phyloP scores from a whole-genome alignment of 495 filamentous ascomycete genomes.

The Beverwykella pulmonaria region DNA sequence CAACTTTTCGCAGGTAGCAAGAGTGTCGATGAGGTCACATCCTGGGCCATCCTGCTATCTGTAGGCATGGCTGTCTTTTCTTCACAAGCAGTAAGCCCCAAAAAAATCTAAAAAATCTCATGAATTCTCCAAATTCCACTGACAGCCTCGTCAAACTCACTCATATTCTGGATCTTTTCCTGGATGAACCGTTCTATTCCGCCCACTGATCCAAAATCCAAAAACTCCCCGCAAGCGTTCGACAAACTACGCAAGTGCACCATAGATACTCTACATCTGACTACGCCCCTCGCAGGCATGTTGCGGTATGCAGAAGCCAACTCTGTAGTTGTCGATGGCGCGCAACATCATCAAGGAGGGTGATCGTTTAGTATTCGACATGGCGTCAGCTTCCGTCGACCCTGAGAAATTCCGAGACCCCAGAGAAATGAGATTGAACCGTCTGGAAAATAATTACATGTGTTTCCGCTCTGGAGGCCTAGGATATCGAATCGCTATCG shows the following conservation, averaged over 20 bases:
- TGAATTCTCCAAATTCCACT: too few relatives aligned
- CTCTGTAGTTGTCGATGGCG: neutral
- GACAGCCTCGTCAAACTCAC: too few relatives aligned
- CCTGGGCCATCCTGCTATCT: too few relatives aligned
- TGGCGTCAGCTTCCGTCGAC: neutral
- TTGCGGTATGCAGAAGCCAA: neutral
- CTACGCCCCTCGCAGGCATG: neutral
- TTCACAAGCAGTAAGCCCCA: too few relatives aligned
- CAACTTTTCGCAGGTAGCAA: too few relatives aligned
- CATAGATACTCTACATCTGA: conserved; percentile 1
- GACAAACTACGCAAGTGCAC: conserved; percentile 4
- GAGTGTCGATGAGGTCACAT: too few relatives aligned
- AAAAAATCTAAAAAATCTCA: too few relatives aligned
- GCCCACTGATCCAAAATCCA: conserved; percentile 1
- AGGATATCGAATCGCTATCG: conserved; percentile 36
- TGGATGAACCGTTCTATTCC: neutral
- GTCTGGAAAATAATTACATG: conserved; percentile 2
- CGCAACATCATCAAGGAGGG: neutral
- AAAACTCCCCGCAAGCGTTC: neutral
- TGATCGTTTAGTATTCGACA: neutral
- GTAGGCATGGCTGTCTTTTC: too few relatives aligned
- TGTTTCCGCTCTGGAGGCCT: conserved; percentile 44
- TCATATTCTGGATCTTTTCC: too few relatives aligned
- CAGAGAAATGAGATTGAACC: neutral
- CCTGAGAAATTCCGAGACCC: neutral